phyloP scores from a whole-genome alignment of 129 eudicot species.

The carrot (Daucus carota) region DH1_v3.0 NC_030386.2:39241001-39241500 shows the following conservation, averaged over 20 bases:
- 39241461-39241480: slow-evolving; percentile 54
- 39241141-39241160: slow-evolving; percentile 62
- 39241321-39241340: slow-evolving; percentile 77
- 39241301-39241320: slow-evolving; percentile 25
- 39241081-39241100: neutral
- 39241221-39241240: slow-evolving; percentile 63
- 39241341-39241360: slow-evolving; percentile 86
- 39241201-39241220: slow-evolving; percentile 82
- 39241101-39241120: neutral
- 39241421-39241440: slow-evolving; percentile 58
- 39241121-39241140: neutral
- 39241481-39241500: slow-evolving; percentile 47
- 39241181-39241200: slow-evolving; percentile 79
- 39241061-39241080: too few relatives aligned
- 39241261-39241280: slow-evolving; percentile 91
- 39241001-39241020: too few relatives aligned
- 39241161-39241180: slow-evolving; percentile 70
- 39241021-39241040: too few relatives aligned
- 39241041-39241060: too few relatives aligned
- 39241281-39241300: slow-evolving; percentile 69
- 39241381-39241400: slow-evolving; percentile 85
- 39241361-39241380: slow-evolving; percentile 75
- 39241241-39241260: slow-evolving; percentile 76
- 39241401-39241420: slow-evolving; percentile 63
- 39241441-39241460: slow-evolving; percentile 64